Base-by-base conservation (phyloP, 768 basidiomycete species). In the Gloeophyllum trabeum region DNA sequence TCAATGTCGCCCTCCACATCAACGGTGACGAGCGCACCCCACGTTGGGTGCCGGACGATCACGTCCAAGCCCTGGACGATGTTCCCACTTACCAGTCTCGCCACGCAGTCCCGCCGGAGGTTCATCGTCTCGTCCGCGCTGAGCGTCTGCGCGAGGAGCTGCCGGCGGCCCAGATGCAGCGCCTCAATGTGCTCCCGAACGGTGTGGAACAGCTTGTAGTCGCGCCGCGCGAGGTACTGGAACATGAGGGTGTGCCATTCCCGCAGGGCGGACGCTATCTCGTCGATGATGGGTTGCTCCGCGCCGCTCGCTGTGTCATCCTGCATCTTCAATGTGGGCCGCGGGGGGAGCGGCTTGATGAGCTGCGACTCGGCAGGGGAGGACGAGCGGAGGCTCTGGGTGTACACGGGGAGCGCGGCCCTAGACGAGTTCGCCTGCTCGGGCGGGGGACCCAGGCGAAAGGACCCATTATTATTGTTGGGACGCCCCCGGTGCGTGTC, bases 161-260 rank as follows among this genome's bases (percentile, higher is more conserved):
- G 94, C 19, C 91, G 71, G 40, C 94, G 74, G n/a, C 90, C 91
- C 19, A 88, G 74, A 56, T 96, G 91, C 4, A 98, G 70, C 4
- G 81, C 81, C 56, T 94, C 90, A 46, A 98, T 87, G 52, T 94
- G 90, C 41, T 83, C 81, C 44, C 79, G 77, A 42, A 98, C 89
- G 5, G 76, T 68, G 46, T 82, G 76, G 61, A 98, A 98, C 16
- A 92, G 75, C 32, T 75, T 75, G 65, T 98, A 98, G 52, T 97
- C 87, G 42, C 92, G 76, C 35, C 79, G 71, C 6, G 85, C 81
- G 32, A 98, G 81, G 58, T 96, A 92, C 47, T 82, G 82, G 55
- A 90, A 92, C 73, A 97, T 83, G 40, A 91, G 67, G 25, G 76
- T 75, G 54, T 94, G 85, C 92, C 93, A 98, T 74, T 98, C 94